Conservation (phyloP, 2,329 filamentous ascomycete genomes). For the Colletotrichum karsti region DNA sequence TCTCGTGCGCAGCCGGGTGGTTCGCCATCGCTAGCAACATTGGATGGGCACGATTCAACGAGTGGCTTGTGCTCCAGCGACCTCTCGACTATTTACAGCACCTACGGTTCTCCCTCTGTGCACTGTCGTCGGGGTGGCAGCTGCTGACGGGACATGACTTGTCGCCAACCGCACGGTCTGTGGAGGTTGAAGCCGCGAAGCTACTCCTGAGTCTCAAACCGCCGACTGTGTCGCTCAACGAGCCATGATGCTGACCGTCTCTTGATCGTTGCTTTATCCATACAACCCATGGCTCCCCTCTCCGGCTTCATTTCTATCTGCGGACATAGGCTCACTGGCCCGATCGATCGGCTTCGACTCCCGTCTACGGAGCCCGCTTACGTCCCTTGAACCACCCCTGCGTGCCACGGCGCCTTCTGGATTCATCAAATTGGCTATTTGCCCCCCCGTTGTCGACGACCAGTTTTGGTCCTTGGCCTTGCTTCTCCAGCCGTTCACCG, state of each 20-base stretch:
- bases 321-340: slow-evolving; percentile 12
- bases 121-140: neutral
- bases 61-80: neutral
- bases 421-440: slow-evolving; percentile 5
- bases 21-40: neutral
- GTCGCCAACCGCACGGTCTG: slow-evolving; percentile 11
- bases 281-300: slow-evolving; percentile 11
- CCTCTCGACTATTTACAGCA: neutral
- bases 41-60: slow-evolving; percentile 6
- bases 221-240: slow-evolving; percentile 1
- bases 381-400: slow-evolving; percentile 5
- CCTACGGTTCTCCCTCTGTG: neutral
- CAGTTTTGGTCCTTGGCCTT: neutral
- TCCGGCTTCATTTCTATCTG: slow-evolving; percentile 13
- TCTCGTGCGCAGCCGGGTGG: neutral
- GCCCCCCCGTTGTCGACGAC: neutral
- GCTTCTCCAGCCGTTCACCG: neutral
- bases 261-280: neutral
- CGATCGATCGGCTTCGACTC: slow-evolving; percentile 24
- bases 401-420: neutral
- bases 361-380: slow-evolving; percentile 3
- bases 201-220: slow-evolving; percentile 27
- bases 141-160: neutral
- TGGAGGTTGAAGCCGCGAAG: slow-evolving; percentile 8
- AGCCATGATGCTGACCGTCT: slow-evolving; percentile 5